Conservation (phyloP, 2,329 filamentous ascomycete genomes). For the Fusarium papillatum region DNA sequence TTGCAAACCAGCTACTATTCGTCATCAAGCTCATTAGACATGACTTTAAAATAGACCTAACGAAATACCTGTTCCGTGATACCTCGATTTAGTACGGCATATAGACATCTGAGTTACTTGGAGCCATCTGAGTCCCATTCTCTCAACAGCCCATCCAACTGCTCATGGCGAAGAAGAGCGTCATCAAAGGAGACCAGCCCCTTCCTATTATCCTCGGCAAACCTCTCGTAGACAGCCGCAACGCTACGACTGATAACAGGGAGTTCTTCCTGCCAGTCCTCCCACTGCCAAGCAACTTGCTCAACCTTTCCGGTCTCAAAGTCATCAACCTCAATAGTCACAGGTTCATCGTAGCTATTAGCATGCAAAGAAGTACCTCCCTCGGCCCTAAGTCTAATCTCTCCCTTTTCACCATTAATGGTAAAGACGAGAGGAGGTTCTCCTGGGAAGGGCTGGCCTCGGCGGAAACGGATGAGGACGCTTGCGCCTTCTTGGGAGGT, state of each 20-base stretch:
- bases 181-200: conserved; percentile 53
- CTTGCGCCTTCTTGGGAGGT: conserved; percentile 51
- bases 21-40: too few species aligned
- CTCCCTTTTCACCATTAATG: conserved; percentile 65
- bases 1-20: too few species aligned
- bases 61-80: too few species aligned
- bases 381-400: conserved; percentile 56
- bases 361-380: conserved; percentile 48
- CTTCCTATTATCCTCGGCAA: conserved; percentile 51
- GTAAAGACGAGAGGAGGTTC: conserved; percentile 62
- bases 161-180: conserved; percentile 60
- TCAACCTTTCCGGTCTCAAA: conserved; percentile 60
- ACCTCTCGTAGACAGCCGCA: conserved; percentile 69
- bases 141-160: conserved; percentile 54
- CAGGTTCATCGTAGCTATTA: conserved; percentile 50
- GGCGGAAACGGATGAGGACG: conserved; percentile 59
- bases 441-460: conserved; percentile 62
- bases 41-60: too few species aligned
- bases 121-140: conserved; percentile 27
- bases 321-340: conserved; percentile 65
- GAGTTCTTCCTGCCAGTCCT: conserved; percentile 61
- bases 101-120: neutral
- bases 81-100: too few species aligned
- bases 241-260: conserved; percentile 62
- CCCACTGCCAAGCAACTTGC: conserved; percentile 58